Evolutionary conservation across 805 yeast species (phyloP).

Genomic region (Yarrowia sp.): DNA sequence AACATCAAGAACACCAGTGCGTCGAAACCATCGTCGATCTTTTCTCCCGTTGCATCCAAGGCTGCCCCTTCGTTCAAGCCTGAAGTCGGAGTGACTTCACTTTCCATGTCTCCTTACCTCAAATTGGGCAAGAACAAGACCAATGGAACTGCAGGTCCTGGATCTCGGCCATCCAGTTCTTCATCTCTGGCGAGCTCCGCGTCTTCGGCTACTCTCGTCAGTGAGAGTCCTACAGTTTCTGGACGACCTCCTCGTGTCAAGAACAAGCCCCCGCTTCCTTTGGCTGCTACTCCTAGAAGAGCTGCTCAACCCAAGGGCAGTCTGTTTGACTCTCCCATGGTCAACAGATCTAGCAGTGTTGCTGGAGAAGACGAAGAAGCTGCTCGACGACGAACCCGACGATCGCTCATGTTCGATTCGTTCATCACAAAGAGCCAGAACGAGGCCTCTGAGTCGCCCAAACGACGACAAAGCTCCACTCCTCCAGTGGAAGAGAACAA

Average conservation of each 20-base stretch:
- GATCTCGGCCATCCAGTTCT: not conserved
- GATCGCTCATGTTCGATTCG: slow-evolving; percentile 19
- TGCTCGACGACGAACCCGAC: not conserved
- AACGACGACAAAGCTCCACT: slow-evolving; percentile 10
- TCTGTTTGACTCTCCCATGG: slow-evolving; percentile 14
- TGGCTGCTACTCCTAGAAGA: slow-evolving; percentile 16
- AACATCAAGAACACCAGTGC: slow-evolving; percentile 2
- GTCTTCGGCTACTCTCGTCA: not conserved
- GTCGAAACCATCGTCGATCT: not conserved
- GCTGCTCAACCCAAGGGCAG: slow-evolving; percentile 1
- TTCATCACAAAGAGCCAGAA: not conserved
- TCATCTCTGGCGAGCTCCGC: not conserved
- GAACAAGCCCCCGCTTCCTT: slow-evolving; percentile 18
- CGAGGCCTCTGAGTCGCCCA: not conserved
- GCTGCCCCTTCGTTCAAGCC: slow-evolving; percentile 1
- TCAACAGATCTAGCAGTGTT: not conserved
- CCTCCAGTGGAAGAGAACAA: slow-evolving; percentile 10
- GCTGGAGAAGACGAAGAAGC: slow-evolving; percentile 2
- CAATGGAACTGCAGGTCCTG: not conserved
- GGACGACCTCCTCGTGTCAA: not conserved
- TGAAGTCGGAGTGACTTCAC: not conserved
- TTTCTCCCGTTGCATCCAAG: slow-evolving; percentile 17
- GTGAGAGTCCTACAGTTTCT: slow-evolving; percentile 6
- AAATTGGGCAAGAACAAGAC: not conserved
- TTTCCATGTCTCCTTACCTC: slow-evolving; percentile 21